Percentiles rank a stretch among this genome's conserved stretches.
Evolutionary conservation across 2,329 filamentous ascomycete species (phyloP).

Genomic region (Chaetomiaceae sp.): DNA sequence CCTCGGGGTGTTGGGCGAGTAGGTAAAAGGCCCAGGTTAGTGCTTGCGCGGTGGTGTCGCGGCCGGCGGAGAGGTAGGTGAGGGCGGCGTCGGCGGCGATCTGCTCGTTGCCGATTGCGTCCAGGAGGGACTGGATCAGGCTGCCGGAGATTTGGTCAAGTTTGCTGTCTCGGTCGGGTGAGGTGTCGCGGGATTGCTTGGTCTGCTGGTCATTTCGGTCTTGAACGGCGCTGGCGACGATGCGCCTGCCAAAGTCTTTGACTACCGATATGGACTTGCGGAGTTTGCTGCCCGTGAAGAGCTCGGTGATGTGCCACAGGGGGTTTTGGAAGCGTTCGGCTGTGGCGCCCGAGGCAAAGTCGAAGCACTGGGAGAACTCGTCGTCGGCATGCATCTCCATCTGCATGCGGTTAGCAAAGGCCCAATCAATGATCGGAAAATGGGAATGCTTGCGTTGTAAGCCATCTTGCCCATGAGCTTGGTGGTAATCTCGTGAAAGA

Average conservation of each 20-base stretch:
- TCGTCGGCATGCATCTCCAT: constrained; percentile 63
- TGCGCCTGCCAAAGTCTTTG: constrained; percentile 51
- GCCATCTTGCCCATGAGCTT: constrained; percentile 65
- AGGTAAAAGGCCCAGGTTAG: constrained; percentile 62
- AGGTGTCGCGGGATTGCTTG: not conserved
- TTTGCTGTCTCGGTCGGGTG: constrained; percentile 25
- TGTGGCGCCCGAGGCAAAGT: constrained; percentile 56
- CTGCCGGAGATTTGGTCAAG: constrained; percentile 47
- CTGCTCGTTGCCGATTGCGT: constrained; percentile 50
- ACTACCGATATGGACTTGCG: constrained; percentile 47
- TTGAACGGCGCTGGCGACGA: constrained; percentile 52
- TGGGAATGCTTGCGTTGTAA: constrained; percentile 47
- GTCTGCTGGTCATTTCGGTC: constrained; percentile 31
- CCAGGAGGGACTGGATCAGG: constrained; percentile 57
- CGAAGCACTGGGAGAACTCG: constrained; percentile 57
- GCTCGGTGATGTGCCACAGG: constrained; percentile 56
- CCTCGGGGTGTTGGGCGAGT: constrained; percentile 48
- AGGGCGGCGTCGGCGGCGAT: constrained; percentile 60
- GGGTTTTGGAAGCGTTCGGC: constrained; percentile 63
- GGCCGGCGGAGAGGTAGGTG: constrained; percentile 61
- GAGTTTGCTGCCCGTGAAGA: constrained; percentile 46
- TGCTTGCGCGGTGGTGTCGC: constrained; percentile 62
- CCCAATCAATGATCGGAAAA: too few species aligned
- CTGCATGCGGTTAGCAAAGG: constrained; percentile 28
- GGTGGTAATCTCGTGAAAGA: constrained; percentile 61